Evolutionary conservation across 768 basidiomycete species (phyloP).

Genomic region (Amanita thiersii): DNA sequence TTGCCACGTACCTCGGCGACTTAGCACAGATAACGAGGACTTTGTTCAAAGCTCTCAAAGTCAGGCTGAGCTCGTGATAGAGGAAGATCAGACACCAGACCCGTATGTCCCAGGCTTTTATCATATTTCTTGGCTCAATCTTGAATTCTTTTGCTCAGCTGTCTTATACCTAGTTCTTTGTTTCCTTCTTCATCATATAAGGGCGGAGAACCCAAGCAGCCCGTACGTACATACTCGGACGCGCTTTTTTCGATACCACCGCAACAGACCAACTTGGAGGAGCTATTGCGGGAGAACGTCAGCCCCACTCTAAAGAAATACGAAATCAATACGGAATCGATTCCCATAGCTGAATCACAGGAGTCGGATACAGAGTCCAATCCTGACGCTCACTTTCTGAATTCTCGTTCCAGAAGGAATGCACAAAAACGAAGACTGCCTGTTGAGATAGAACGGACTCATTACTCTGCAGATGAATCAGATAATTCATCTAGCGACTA

Average conservation of each 20-base stretch:
- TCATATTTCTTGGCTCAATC: no score
- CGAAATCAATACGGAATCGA: background rate
- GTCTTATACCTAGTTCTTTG: background rate
- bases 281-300: no score
- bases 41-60: conserved; percentile 39
- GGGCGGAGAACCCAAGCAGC: background rate
- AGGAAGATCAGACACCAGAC: no score
- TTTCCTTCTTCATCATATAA: background rate
- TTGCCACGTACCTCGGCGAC: background rate
- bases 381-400: conserved; percentile 22
- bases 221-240: conserved; percentile 14
- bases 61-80: conserved; percentile 26
- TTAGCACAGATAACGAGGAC: background rate
- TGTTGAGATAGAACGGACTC: background rate
- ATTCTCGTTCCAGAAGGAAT: background rate
- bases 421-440: background rate
- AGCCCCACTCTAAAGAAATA: no score
- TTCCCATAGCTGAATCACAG: background rate
- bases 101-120: no score
- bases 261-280: conserved; percentile 10
- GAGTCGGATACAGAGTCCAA: conserved; percentile 30
- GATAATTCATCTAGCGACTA: conserved; percentile 1
- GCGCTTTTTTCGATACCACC: conserved; percentile 16
- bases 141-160: no score
- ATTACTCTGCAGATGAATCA: background rate